Conservation (phyloP, 441 rosid genomes). For the Rhodomyrtus psidioides region DNA sequence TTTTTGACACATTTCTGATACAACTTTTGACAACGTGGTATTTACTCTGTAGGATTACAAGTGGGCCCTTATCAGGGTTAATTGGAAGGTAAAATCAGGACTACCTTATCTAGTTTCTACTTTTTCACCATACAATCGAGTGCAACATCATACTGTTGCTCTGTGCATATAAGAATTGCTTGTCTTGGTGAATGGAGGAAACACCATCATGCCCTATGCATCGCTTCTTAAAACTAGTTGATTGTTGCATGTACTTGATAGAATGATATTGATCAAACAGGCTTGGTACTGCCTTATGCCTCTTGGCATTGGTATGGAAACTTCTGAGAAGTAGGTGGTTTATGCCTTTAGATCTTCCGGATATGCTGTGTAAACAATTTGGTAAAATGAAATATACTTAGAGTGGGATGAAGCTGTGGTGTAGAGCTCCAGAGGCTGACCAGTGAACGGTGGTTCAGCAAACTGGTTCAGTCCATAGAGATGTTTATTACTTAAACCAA, state of each 20-base stretch:
- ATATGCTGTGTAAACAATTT: background rate
- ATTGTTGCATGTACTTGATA: background rate
- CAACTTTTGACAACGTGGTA: background rate
- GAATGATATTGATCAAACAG: background rate
- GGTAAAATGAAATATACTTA: background rate
- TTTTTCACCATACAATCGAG: background rate
- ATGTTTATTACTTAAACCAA: background rate
- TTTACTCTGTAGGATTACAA: background rate
- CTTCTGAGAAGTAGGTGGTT: background rate
- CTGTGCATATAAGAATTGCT: too few species aligned
- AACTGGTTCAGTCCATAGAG: background rate
- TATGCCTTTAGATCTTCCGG: background rate
- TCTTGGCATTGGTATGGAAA: background rate
- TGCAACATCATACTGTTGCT: background rate
- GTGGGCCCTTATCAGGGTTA: background rate
- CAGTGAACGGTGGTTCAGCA: background rate
- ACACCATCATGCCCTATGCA: background rate
- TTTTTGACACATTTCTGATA: background rate
- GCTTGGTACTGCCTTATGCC: background rate
- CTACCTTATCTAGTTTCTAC: background rate
- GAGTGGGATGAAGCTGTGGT: background rate
- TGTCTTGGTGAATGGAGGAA: too few species aligned
- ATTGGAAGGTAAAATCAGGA: background rate
- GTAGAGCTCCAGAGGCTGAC: background rate
- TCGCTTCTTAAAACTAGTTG: background rate